Evolutionary conservation across 257 asterid species (phyloP).

Genomic region (Orobanche coerulescens): DNA sequence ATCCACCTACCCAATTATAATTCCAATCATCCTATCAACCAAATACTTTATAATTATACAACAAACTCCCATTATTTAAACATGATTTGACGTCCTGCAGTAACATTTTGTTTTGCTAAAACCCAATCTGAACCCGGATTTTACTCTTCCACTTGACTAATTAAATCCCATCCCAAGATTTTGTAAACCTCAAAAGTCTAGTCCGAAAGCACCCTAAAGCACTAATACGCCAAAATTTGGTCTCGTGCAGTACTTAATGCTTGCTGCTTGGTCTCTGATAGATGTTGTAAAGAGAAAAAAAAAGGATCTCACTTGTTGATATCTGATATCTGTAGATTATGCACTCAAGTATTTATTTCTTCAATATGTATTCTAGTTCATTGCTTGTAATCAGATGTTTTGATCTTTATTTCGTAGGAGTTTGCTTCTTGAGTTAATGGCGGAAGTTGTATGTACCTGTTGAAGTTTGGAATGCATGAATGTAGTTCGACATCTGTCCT

Average conservation of each 20-base stretch:
- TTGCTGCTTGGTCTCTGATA: not conserved
- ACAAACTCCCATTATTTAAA: too few species aligned
- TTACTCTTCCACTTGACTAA: not conserved
- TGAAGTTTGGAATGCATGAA: constrained; percentile 61
- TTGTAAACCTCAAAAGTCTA: not conserved
- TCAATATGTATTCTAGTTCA: not conserved
- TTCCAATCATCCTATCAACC: not conserved
- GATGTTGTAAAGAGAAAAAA: not conserved
- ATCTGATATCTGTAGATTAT: not conserved
- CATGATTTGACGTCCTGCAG: too few species aligned
- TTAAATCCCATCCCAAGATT: not conserved
- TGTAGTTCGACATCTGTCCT: constrained; percentile 57
- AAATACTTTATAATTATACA: not conserved
- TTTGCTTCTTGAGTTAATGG: constrained; percentile 22
- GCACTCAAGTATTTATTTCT: constrained; percentile 6
- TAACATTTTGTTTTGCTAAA: too few species aligned
- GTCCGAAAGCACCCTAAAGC: not conserved
- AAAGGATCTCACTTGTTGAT: not conserved
- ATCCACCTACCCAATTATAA: too few species aligned
- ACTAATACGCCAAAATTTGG: not conserved
- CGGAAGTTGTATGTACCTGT: constrained; percentile 25
- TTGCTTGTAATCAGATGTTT: not conserved
- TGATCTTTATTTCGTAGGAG: constrained; percentile 17
- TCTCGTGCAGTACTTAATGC: not conserved
- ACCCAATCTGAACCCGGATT: not conserved